Evolutionary conservation across 495 filamentous ascomycete species (phyloP), one percentile per base, ranked within the genome.

Genomic region (Neurospora pannonica): DNA sequence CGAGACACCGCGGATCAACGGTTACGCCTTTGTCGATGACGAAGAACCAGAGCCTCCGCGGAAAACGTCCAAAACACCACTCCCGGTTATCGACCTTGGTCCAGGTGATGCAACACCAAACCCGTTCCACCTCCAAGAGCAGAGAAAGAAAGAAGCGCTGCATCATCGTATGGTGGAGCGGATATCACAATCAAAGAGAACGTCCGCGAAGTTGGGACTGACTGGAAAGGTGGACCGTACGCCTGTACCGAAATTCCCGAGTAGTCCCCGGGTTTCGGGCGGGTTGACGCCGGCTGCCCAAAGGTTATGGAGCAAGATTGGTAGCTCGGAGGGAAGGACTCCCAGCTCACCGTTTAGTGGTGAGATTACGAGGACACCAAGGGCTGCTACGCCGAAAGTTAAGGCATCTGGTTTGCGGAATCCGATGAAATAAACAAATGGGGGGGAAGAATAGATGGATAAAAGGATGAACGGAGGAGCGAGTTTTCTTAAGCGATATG

Each of bases 11-110:
- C 87, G 94, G 3, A 93, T 98, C 0, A 93, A 94, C 72, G 96
- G 96, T 28, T 99, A 97, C 78, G 89, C 93, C 4, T 98, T 98
- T 81, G 96, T 99, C 54, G 94, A 97, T 76, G 92, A 97, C 77
- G 91, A 93, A 60, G 85, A 87, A 39, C 84, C 83, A 5, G 82
- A 82, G 70, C 80, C 82, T 28, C 81, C 82, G 43, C 75, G 71
- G 21, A 34, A 36, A 36, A 38, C 28, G 17, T 36, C 17, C 13
- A 71, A 38, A 17, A 54, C 70, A 10, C 60, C 72, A 17, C 43
- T 71, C 1, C 79, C 83, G 10, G 72, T 79, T 2, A 85, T 86
- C 72, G 79, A 86, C 8, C 87, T 93, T 5, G 90, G 89, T 6
- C 84, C 82, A 10, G 88, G 85, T 28, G 90, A 94, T 73, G 79